Percentiles rank a stretch among this genome's conserved stretches.
Evolutionary conservation across 1,139 yeast genomes (phyloP).

Genomic region (Pichia sp.): DNA sequence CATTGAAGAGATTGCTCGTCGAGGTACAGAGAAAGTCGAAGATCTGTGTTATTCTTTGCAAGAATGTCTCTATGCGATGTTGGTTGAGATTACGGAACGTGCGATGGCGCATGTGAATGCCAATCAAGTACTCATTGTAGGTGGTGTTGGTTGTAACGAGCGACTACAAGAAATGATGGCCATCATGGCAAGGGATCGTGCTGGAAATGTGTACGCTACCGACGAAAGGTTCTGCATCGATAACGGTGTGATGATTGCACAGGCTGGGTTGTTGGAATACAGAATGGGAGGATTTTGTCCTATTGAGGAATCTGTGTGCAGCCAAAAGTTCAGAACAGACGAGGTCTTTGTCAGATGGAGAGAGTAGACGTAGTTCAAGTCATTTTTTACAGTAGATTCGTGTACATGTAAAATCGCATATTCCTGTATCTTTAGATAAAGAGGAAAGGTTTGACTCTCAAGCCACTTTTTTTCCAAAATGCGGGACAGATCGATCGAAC

Average conservation of each 20-base stretch:
- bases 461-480: too few species aligned
- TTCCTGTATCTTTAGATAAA: too few species aligned
- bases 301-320: conserved; percentile 70
- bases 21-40: conserved; percentile 32
- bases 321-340: conserved; percentile 90
- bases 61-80: conserved; percentile 89
- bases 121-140: conserved; percentile 85
- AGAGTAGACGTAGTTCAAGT: too few species aligned
- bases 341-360: conserved; percentile 84
- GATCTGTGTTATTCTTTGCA: conserved; percentile 91
- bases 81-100: conserved; percentile 94
- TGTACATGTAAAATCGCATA: too few species aligned
- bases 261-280: conserved; percentile 85
- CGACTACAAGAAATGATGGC: conserved; percentile 95
- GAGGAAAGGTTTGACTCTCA: too few species aligned
- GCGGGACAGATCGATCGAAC: too few species aligned
- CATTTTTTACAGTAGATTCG: too few species aligned
- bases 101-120: conserved; percentile 98
- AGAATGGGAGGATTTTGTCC: conserved; percentile 69
- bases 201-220: conserved; percentile 84
- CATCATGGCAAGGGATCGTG: conserved; percentile 80
- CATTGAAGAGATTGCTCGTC: conserved; percentile 64
- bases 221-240: conserved; percentile 96
- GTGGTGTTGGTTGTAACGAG: conserved; percentile 95
- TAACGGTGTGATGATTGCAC: conserved; percentile 98